Percentiles rank a stretch among this genome's conserved stretches.
phyloP scores from a whole-genome alignment of 1,284 basidiomycete genomes.

The Gymnopus androsaceus region DNA sequence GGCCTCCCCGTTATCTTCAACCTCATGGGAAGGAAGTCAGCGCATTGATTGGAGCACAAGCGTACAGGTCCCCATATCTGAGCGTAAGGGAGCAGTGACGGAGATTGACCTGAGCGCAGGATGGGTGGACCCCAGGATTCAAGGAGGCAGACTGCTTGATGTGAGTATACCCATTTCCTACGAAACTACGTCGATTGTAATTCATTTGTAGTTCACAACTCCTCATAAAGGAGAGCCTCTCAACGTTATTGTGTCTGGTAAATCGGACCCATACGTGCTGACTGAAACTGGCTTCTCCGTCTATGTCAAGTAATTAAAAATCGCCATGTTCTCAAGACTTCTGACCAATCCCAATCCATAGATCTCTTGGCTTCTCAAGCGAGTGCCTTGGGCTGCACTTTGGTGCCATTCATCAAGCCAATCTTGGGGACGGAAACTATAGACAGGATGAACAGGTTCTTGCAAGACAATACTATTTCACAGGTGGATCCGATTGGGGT shows the following conservation, averaged over 20 bases:
- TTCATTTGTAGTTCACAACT: slow-evolving; percentile 57
- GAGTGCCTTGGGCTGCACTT: slow-evolving; percentile 75
- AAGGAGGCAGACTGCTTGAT: slow-evolving; percentile 72
- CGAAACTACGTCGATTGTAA: background rate
- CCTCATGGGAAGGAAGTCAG: background rate
- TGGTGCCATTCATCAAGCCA: slow-evolving; percentile 65
- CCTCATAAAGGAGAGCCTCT: slow-evolving; percentile 70
- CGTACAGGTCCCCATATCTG: background rate
- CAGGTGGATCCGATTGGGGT: slow-evolving; percentile 47
- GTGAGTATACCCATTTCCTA: slow-evolving; percentile 40
- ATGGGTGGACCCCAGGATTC: slow-evolving; percentile 70
- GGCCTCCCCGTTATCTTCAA: background rate
- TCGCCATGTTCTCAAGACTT: background rate
- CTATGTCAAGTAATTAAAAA: slow-evolving; percentile 54
- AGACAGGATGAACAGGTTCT: slow-evolving; percentile 63
- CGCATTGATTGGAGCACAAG: background rate
- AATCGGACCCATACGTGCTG: slow-evolving; percentile 67
- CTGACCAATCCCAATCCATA: slow-evolving; percentile 29
- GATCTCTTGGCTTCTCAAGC: slow-evolving; percentile 76
- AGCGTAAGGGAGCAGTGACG: background rate
- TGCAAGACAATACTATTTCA: slow-evolving; percentile 68
- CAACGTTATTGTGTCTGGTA: slow-evolving; percentile 61
- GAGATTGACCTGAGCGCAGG: slow-evolving; percentile 32
- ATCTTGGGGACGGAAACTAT: slow-evolving; percentile 73
- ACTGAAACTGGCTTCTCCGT: slow-evolving; percentile 63